Evolutionary conservation across 495 filamentous ascomycete species (phyloP).

Genomic region (Talaromyces wortmannii): DNA sequence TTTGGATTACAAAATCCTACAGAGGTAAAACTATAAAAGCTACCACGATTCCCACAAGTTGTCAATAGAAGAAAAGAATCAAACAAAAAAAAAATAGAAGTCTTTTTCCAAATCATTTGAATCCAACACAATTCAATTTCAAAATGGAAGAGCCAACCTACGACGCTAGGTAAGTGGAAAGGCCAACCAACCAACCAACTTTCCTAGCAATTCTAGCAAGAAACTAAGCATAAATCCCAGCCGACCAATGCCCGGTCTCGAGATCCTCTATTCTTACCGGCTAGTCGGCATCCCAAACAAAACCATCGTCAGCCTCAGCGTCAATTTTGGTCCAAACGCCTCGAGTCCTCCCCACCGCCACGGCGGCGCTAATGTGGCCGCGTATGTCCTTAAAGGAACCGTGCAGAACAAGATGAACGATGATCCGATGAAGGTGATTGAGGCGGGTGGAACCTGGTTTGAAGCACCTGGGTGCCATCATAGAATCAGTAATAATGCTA

Average conservation of each 20-base stretch:
- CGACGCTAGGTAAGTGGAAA: no score
- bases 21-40: no score
- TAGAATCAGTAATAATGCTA: slow-evolving; percentile 30
- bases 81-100: no score
- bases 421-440: slow-evolving; percentile 15
- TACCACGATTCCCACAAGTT: no score
- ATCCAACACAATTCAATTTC: no score
- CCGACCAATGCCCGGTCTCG: slow-evolving; percentile 18
- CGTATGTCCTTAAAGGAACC: slow-evolving; percentile 21
- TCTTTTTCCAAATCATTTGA: no score
- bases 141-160: no score
- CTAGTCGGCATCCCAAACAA: slow-evolving; percentile 26
- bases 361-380: slow-evolving; percentile 24
- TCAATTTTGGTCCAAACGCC: slow-evolving; percentile 30
- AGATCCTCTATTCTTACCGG: slow-evolving; percentile 20
- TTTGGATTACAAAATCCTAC: no score
- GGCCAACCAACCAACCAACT: no score
- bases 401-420: slow-evolving; percentile 38
- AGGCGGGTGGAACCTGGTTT: slow-evolving; percentile 24
- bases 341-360: slow-evolving; percentile 36
- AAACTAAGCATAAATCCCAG: slow-evolving; percentile 2
- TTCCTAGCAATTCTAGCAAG: no score
- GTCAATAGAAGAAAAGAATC: no score
- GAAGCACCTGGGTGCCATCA: slow-evolving; percentile 41
- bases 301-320: slow-evolving; percentile 20